phyloP scores from a whole-genome alignment of 106 monocot genomes.

The Posidonia australis region DNA sequence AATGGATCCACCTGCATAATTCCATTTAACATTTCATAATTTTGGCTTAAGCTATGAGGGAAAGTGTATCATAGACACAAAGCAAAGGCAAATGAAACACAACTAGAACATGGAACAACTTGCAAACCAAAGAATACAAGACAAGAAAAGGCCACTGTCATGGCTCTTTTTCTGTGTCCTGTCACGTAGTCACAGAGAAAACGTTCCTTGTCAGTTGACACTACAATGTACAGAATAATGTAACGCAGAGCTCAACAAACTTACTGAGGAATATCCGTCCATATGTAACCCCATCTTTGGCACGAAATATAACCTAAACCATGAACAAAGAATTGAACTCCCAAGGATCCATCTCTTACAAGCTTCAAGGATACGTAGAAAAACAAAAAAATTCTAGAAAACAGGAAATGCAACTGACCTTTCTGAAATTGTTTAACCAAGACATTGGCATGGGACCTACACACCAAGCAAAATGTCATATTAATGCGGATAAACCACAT shows the following conservation, averaged over 20 bases:
- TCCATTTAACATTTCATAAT: neutral
- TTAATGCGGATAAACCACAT: neutral
- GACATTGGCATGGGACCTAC: constrained; percentile 54
- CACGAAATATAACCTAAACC: constrained; percentile 48
- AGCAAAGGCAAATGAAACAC: neutral
- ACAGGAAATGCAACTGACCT: constrained; percentile 17
- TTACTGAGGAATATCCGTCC: constrained; percentile 59
- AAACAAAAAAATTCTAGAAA: neutral
- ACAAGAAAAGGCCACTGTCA: too few relatives aligned
- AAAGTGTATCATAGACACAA: neutral
- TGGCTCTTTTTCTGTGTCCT: too few relatives aligned
- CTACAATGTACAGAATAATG: neutral
- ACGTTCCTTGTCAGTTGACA: neutral
- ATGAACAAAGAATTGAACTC: neutral
- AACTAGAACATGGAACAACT: too few relatives aligned
- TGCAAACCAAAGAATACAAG: too few relatives aligned
- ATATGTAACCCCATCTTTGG: constrained; percentile 43
- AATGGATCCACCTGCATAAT: constrained; percentile 34
- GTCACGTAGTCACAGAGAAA: too few relatives aligned
- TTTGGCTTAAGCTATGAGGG: neutral
- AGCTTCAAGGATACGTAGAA: neutral
- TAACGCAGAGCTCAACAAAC: neutral
- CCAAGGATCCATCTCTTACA: neutral
- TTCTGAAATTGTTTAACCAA: constrained; percentile 61
- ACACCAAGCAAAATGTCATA: constrained; percentile 11